Base-by-base conservation (phyloP, 148 eudicot species). In the Cornus kousa region DNA sequence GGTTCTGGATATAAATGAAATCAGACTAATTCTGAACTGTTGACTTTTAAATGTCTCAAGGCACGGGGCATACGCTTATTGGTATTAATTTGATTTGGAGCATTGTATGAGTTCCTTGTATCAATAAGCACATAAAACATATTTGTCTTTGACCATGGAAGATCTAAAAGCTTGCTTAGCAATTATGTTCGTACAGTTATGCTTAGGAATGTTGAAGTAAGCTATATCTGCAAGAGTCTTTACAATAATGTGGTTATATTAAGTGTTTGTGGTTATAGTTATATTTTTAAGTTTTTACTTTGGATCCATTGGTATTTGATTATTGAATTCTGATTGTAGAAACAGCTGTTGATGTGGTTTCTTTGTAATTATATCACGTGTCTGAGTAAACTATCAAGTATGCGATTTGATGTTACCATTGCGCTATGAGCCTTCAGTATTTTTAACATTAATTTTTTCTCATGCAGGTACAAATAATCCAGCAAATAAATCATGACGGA, bases 401-500 rank as follows among this genome's bases (percentile, higher is more conserved):
- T 87, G 62, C 72, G 22, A 14, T 35, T 37, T 13, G 6, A 12
- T 74, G 24, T 74, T 73, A 53, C 73, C 33, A 22, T 46, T 57
- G 69, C 13, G 20, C 23, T 20, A 57, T 46, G 48, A 16, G 62
- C 28, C 57, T 71, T 76, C 35, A 7, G 39, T 40, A 62, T 57
- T 71, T 48, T 35, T 23, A 55, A 48, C 43, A 31, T 28, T 46
- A 16, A 24, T 59, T 24, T 67, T 35, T 77, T 46, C 20, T 50
- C 23, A 74, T 87, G 53, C 89, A 94, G 98, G 94, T 94, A 23
- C 95, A 94, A 81, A 87, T 94, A 75, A 91, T 92, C 77, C 97
- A 94, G 82, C 95, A 94, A 86, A 92, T 94, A 76, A 88, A 86
- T 75, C 97, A 91, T 75, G 97, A 91, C 39, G 97, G 97, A 66